phyloP scores from a whole-genome alignment of 1,284 basidiomycete species.

The Farysia itapuensis region DNA sequence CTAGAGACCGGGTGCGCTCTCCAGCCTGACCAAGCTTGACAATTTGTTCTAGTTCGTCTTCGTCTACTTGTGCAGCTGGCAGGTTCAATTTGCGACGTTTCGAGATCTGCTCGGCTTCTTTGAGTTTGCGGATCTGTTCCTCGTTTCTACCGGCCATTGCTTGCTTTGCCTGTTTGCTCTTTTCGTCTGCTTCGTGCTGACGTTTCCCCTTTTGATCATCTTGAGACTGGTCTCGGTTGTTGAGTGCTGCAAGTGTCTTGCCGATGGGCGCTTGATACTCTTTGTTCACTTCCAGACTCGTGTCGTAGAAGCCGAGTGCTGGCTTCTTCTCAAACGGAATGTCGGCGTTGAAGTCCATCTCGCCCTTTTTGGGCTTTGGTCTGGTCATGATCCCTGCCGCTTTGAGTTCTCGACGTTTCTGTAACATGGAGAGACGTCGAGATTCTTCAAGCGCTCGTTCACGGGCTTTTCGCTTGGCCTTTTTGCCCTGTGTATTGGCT shows the following conservation, averaged over 20 bases:
- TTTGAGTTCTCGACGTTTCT: conserved; percentile 97
- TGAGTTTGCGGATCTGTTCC: conserved; percentile 93
- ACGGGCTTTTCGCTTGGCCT: conserved; percentile 96
- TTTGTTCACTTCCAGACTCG: conserved; percentile 88
- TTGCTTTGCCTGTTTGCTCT: conserved; percentile 75
- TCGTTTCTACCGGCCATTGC: conserved; percentile 67
- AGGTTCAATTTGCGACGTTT: conserved; percentile 81
- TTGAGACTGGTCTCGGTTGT: conserved; percentile 70
- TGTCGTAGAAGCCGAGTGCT: conserved; percentile 94
- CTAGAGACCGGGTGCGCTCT: conserved; percentile 81
- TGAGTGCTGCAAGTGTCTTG: conserved; percentile 68
- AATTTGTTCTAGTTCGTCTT: conserved; percentile 92
- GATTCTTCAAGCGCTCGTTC: conserved; percentile 86
- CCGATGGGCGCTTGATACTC: conserved; percentile 84
- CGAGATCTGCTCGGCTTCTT: conserved; percentile 93
- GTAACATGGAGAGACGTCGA: conserved; percentile 85
- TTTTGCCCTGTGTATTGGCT: conserved; percentile 99
- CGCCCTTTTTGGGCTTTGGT: conserved; percentile 86
- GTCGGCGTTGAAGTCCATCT: conserved; percentile 99
- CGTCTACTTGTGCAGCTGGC: conserved; percentile 91
- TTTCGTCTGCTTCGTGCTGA: conserved; percentile 65
- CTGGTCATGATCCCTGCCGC: conserved; percentile 82
- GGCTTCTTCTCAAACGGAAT: conserved; percentile 98
- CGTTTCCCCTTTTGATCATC: conserved; percentile 65
- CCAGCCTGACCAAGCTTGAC: conserved; percentile 96